These are phyloP conservation scores for Russula ochroleuca DNA, from an alignment of 768 basidiomycete genomes.

Conservation along the genomic window DNA sequence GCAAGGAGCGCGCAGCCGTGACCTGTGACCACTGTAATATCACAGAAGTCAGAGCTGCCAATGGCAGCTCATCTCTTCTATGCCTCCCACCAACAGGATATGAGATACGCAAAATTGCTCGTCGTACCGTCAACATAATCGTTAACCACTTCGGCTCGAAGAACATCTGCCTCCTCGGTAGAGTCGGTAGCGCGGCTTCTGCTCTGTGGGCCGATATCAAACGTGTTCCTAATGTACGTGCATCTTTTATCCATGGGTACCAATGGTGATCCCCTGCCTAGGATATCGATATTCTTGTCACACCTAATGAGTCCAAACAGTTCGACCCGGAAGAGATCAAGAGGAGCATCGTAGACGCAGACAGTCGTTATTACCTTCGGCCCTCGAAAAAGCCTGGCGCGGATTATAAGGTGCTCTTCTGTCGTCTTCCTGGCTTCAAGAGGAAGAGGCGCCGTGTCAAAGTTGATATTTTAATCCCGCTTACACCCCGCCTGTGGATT, in stretches of 20 bases:
- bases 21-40: no score
- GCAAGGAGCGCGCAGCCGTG: no score
- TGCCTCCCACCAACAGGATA: background rate
- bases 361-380: background rate
- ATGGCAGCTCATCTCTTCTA: background rate
- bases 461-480: constrained; percentile 12
- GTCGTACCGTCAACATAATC: constrained; percentile 12
- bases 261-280: background rate
- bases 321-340: constrained; percentile 14
- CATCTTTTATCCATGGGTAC: background rate
- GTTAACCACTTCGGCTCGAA: background rate
- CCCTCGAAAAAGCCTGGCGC: background rate
- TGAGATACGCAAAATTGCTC: constrained; percentile 10
- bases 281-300: constrained; percentile 13
- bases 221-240: constrained; percentile 11
- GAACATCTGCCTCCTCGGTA: constrained; percentile 15
- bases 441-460: background rate
- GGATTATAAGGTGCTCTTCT: constrained; percentile 4
- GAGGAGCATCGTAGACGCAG: background rate
- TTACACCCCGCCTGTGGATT: background rate
- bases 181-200: constrained; percentile 15
- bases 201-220: constrained; percentile 10
- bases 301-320: background rate
- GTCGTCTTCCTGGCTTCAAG: constrained; percentile 10
- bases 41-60: background rate